Evolutionary conservation across 2,329 filamentous ascomycete genomes (phyloP).

Genomic region (Calonectria henricotiae): DNA sequence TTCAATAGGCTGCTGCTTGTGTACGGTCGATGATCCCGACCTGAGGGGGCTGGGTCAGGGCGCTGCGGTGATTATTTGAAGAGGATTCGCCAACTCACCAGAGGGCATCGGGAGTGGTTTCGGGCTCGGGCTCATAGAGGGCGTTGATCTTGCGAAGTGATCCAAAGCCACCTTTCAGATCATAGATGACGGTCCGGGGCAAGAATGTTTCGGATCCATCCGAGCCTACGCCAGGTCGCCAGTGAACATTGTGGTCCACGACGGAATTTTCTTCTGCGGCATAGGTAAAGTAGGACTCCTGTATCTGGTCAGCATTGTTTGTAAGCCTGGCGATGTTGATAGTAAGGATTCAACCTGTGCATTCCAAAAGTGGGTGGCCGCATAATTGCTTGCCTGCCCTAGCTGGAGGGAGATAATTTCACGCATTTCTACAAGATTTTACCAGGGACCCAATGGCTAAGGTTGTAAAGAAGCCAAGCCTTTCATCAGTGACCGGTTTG

Average conservation of each 20-base stretch:
- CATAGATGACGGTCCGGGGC: constrained; percentile 92
- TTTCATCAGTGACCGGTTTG: too few relatives aligned
- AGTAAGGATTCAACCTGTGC: constrained; percentile 74
- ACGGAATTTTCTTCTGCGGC: constrained; percentile 61
- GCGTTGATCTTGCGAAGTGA: constrained; percentile 90
- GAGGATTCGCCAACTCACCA: constrained; percentile 53
- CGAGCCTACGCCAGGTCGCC: constrained; percentile 84
- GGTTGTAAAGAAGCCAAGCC: neutral
- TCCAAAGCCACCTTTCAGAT: constrained; percentile 94
- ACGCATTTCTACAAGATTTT: constrained; percentile 75
- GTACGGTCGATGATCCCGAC: constrained; percentile 78
- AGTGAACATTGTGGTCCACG: constrained; percentile 79
- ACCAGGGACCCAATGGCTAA: neutral
- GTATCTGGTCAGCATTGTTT: constrained; percentile 31
- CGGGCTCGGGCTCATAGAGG: constrained; percentile 78
- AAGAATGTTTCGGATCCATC: constrained; percentile 94
- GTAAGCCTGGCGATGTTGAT: neutral
- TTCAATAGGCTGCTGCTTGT: constrained; percentile 78
- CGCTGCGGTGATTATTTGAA: neutral
- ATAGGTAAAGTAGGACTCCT: constrained; percentile 99
- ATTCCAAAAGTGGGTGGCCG: constrained; percentile 98
- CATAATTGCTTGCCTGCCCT: constrained; percentile 92
- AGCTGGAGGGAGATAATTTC: constrained; percentile 96
- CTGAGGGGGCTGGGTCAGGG: constrained; percentile 58
- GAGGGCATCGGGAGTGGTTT: constrained; percentile 54